Percentiles rank a stretch among this genome's conserved stretches.
Conservation (phyloP, 306 rosid species). For the Corylus heterophylla region DNA sequence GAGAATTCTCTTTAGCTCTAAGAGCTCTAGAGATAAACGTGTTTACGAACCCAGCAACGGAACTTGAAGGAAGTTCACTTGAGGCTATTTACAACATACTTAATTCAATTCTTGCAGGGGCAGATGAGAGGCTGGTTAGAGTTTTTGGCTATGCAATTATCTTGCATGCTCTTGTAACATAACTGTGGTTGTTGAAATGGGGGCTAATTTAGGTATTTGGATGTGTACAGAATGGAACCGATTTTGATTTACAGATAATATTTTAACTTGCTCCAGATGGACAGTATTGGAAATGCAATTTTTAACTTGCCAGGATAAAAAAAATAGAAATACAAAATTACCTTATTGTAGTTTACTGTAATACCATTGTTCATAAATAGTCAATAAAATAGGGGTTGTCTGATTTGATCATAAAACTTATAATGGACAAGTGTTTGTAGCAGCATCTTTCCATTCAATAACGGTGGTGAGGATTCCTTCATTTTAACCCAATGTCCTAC, state of each 20-base stretch:
- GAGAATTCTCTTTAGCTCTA: neutral
- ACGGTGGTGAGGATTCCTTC: too few relatives aligned
- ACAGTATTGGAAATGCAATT: neutral
- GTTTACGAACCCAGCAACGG: neutral
- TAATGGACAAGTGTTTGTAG: too few relatives aligned
- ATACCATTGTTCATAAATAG: neutral
- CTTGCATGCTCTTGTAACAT: neutral
- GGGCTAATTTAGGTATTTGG: neutral
- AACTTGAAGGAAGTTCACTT: slow-evolving; percentile 9
- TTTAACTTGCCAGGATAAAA: neutral
- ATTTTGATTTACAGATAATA: neutral
- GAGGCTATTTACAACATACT: neutral
- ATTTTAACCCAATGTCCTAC: neutral
- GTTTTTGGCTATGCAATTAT: neutral
- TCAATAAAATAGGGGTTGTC: neutral
- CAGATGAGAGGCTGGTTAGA: neutral
- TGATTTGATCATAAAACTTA: neutral
- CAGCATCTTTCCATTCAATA: too few relatives aligned
- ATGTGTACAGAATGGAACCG: neutral
- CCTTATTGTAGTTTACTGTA: neutral
- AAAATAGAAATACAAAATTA: neutral
- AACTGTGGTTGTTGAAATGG: neutral
- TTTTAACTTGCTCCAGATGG: neutral
- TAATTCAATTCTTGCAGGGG: slow-evolving; percentile 1
- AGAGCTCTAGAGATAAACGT: slow-evolving; percentile 7